Evolutionary conservation across 225 moss, liverwort and hornwort species (phyloP), one percentile per base, ranked within the genome.

Genomic region (Physcomitrellopsis africana): DNA sequence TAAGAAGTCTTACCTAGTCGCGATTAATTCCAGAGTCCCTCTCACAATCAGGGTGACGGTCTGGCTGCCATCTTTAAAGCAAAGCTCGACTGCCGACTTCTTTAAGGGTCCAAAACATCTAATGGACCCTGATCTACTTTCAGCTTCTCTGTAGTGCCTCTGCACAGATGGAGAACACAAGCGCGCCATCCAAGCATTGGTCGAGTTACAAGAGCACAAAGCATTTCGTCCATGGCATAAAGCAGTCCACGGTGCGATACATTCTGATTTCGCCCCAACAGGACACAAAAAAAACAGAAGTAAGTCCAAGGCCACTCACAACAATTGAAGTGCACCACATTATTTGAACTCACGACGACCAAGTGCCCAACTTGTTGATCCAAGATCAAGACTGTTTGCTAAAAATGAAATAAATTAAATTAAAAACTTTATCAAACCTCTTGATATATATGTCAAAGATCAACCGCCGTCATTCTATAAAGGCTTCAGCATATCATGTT

Each of bases 101-200:
- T 68, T 58, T 57, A 52, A 68, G 43, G 44, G 9, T 53, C 65
- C 74, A 59, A 14, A 17, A 66, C 69, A 83, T 4, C 80, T 73
- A 65, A 65, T 60, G 12, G 66, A 70, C 43, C 73, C 77, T 51
- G 73, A 54, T 17, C 69, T 7, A 46, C 7, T 24, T 49, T 23
- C 3, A 4, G 43, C 1, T 43, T 26, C 51, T 17, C 43, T 26
- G 9, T 42, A 14, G 13, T 24, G 66, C 68, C 44, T 66, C 69
- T 64, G 68, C 37, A 47, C 26, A 69, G 47, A 59, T 16, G 69
- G 26, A 70, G 15, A 65, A 29, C 68, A 57, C 14, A 53, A 43
- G 66, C 77, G 29, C 61, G 41, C 60, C 14, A 41, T 42, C 23
- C 22, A 64, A 51, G 26, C 72, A 77, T 70, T 43, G 13, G 9